Conservation (phyloP, 352 stramenopile genomes). For the Phytopythium litorale region DNA sequence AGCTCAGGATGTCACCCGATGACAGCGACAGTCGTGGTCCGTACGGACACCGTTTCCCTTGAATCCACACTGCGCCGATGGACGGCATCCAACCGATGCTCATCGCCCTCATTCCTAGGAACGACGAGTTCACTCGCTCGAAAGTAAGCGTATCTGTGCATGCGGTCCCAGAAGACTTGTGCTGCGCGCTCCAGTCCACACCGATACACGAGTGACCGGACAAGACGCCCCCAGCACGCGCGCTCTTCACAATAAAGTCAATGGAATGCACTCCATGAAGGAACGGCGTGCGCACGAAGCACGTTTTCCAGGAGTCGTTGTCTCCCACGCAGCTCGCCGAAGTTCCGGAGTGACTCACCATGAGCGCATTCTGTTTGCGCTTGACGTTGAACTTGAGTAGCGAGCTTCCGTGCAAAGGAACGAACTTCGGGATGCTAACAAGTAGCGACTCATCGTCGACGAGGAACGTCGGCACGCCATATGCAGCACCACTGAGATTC, state of each 20-base stretch:
- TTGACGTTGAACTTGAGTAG: constrained; percentile 64
- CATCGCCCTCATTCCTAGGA: constrained; percentile 39
- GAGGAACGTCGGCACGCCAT: constrained; percentile 82
- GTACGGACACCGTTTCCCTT: constrained; percentile 52
- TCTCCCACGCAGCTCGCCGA: constrained; percentile 54
- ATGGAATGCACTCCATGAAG: constrained; percentile 67
- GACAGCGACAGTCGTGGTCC: constrained; percentile 36
- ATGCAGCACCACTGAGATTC: constrained; percentile 79
- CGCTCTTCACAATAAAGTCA: constrained; percentile 79
- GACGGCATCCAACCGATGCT: constrained; percentile 86
- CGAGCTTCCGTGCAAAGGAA: constrained; percentile 49
- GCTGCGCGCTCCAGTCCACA: constrained; percentile 43
- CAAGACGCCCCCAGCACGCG: constrained; percentile 46
- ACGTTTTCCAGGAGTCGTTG: constrained; percentile 57
- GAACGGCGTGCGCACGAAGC: constrained; percentile 54
- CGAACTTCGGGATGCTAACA: constrained; percentile 54
- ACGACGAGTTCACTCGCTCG: constrained; percentile 25
- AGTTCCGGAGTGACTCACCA: constrained; percentile 71
- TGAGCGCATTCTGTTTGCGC: constrained; percentile 51
- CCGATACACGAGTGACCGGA: constrained; percentile 79
- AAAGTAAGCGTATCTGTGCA: not conserved
- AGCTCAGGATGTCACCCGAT: constrained; percentile 66
- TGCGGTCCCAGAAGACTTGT: not conserved
- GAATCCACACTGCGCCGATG: constrained; percentile 69
- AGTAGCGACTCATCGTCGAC: constrained; percentile 76